Conservation (phyloP, 352 stramenopile genomes). For the Phytophthora hibernalis region DNA sequence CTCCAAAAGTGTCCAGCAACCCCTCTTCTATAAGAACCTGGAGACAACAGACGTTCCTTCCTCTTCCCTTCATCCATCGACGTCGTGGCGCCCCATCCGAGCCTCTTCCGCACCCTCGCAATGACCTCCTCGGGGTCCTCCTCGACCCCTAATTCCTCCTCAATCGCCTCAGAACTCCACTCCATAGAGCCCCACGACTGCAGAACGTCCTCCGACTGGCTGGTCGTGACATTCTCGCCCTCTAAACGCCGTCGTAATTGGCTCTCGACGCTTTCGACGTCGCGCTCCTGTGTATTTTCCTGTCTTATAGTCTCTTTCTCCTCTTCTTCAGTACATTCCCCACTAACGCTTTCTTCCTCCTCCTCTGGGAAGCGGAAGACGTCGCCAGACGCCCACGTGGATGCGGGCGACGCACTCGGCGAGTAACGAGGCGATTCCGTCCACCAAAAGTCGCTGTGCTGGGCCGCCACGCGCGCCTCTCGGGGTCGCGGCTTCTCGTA, state of each 20-base stretch:
- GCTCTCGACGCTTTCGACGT: conserved; percentile 34
- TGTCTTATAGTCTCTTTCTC: not conserved
- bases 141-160: conserved; percentile 14
- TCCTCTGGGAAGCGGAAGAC: conserved; percentile 32
- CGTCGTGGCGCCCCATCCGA: conserved; percentile 39
- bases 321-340: conserved; percentile 7
- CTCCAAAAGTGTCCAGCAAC: not conserved
- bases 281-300: conserved; percentile 10
- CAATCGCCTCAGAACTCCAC: conserved; percentile 20
- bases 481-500: conserved; percentile 57
- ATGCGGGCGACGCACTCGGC: conserved; percentile 30
- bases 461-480: conserved; percentile 39
- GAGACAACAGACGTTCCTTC: conserved; percentile 17
- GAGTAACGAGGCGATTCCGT: conserved; percentile 41
- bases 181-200: conserved; percentile 17
- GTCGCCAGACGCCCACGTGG: conserved; percentile 30
- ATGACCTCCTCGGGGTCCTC: conserved; percentile 61
- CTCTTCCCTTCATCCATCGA: conserved; percentile 10
- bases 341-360: conserved; percentile 17
- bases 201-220: not conserved
- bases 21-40: not conserved
- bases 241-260: conserved; percentile 30
- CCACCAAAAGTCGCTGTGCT: conserved; percentile 68
- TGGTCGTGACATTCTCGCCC: not conserved
- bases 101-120: conserved; percentile 61